A percentile compares a stretch with the other conserved stretches of the same genome.
These are phyloP conservation scores for Ophiobolus disseminans DNA, from an alignment of 2,329 filamentous ascomycete species.

Conservation along the genomic window DNA sequence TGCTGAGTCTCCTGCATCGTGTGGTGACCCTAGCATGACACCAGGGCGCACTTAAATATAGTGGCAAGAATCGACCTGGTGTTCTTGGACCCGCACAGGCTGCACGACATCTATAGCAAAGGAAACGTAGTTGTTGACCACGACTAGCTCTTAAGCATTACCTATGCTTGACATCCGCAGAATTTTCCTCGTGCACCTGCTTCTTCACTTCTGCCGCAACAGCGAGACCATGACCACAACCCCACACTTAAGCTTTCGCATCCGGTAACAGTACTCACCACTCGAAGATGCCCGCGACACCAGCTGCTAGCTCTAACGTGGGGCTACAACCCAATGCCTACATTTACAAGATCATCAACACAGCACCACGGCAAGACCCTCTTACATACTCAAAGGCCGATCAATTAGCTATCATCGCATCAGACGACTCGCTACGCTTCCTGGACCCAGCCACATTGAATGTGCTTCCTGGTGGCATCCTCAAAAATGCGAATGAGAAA, in stretches of 20 bases:
- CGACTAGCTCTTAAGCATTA: no score
- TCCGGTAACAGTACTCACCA: not conserved
- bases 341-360: conserved; percentile 49
- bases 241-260: not conserved
- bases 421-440: conserved; percentile 72
- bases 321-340: conserved; percentile 45
- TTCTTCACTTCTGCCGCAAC: not conserved
- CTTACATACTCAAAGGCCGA: conserved; percentile 40
- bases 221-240: not conserved
- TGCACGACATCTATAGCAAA: no score
- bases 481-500: conserved; percentile 65
- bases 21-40: no score
- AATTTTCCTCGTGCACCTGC: conserved; percentile 19
- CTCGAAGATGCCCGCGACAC: conserved; percentile 24
- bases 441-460: conserved; percentile 67
- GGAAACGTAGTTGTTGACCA: no score
- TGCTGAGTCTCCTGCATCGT: no score
- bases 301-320: conserved; percentile 27
- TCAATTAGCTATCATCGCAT: conserved; percentile 68
- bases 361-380: conserved; percentile 38
- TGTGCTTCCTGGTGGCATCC: conserved; percentile 57
- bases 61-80: no score
- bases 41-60: no score
- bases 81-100: no score
- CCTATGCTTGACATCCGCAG: no score